Evolutionary conservation across 257 asterid species (phyloP).

Genomic region (Handroanthus guayacan): DNA sequence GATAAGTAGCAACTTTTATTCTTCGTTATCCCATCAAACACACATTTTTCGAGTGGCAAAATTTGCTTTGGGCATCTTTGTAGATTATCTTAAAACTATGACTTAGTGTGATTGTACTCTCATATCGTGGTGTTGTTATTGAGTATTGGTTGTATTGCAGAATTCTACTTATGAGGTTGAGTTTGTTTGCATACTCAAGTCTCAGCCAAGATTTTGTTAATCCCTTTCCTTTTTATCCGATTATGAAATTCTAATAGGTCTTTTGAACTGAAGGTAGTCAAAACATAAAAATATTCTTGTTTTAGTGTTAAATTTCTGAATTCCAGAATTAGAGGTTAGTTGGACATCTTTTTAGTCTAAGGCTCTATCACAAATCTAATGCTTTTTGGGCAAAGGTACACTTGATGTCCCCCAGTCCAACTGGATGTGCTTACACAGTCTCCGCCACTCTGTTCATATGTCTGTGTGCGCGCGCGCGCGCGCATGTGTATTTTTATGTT

Average conservation of each 20-base stretch:
- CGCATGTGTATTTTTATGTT: background rate
- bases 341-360: background rate
- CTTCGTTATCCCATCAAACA: background rate
- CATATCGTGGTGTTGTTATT: background rate
- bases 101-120: background rate
- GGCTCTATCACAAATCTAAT: constrained; percentile 16
- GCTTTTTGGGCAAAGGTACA: background rate
- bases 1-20: constrained; percentile 4
- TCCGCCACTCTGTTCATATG: too few species aligned
- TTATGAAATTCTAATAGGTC: background rate
- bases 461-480: too few species aligned
- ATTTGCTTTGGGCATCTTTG: background rate
- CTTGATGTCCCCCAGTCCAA: constrained; percentile 12
- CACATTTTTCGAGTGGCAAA: background rate
- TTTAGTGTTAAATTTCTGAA: background rate
- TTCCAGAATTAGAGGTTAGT: background rate
- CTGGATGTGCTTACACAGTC: constrained; percentile 12
- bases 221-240: background rate
- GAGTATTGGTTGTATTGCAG: background rate
- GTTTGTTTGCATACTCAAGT: background rate
- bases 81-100: constrained; percentile 1
- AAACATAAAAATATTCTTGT: background rate
- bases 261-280: constrained; percentile 11
- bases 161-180: background rate
- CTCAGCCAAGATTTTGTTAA: background rate